These are phyloP conservation scores for Mycena amicta DNA, from an alignment of 768 basidiomycete species.

Conservation along the genomic window DNA sequence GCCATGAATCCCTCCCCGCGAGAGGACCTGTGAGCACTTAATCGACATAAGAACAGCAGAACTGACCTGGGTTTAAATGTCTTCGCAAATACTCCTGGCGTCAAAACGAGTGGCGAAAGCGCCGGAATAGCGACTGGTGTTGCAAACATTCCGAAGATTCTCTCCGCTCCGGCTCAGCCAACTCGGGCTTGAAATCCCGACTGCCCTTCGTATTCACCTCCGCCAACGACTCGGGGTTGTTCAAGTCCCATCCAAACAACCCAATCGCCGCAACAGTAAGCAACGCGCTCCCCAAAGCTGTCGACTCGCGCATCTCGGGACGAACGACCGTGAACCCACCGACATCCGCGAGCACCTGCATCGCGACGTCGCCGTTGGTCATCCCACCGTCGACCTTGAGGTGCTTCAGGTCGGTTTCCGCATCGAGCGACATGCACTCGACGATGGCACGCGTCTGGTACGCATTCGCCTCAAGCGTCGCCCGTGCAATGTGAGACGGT, in stretches of 20 bases:
- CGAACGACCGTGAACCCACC: conserved; percentile 91
- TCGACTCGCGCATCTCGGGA: conserved; percentile 98
- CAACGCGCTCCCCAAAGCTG: conserved; percentile 92
- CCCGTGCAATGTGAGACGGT: conserved; percentile 90
- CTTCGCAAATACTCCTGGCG: not conserved
- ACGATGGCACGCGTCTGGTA: conserved; percentile 95
- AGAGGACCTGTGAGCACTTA: not conserved
- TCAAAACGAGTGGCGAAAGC: not conserved
- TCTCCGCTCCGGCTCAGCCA: conserved; percentile 55
- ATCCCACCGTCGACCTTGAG: conserved; percentile 97
- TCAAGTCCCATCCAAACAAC: conserved; percentile 91
- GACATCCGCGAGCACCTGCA: conserved; percentile 84
- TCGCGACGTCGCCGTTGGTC: conserved; percentile 90
- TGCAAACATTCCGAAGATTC: conserved; percentile 83
- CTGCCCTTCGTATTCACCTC: conserved; percentile 89
- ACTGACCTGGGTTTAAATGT: not conserved
- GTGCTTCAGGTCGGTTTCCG: conserved; percentile 73
- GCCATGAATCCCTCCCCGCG: not conserved
- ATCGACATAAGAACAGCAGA: not conserved
- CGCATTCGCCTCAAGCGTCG: conserved; percentile 93
- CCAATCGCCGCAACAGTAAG: conserved; percentile 87
- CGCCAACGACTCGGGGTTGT: conserved; percentile 75
- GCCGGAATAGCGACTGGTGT: no score
- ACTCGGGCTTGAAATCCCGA: conserved; percentile 62
- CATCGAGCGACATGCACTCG: conserved; percentile 93